phyloP scores from a whole-genome alignment of 2,329 filamentous ascomycete species.

The Neofusicoccum kwambonambiense region DNA sequence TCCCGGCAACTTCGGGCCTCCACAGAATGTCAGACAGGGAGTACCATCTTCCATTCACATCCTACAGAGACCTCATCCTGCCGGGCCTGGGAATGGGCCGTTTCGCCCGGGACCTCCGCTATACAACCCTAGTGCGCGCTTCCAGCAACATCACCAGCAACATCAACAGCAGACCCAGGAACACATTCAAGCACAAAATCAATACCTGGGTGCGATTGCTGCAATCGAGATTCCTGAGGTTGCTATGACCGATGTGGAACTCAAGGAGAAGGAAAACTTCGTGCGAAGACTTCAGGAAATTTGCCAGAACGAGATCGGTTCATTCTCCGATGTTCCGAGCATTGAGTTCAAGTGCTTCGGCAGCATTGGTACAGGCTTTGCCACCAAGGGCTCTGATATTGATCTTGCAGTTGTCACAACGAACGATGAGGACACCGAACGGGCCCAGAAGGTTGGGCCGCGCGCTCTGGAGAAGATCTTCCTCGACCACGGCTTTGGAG shows the following conservation, averaged over 20 bases:
- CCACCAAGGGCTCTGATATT: constrained; percentile 85
- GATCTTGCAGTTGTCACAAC: constrained; percentile 74
- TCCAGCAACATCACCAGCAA: constrained; percentile 10
- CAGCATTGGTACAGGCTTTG: constrained; percentile 81
- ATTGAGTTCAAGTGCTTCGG: constrained; percentile 78
- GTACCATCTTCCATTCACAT: neutral
- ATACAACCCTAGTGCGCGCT: neutral
- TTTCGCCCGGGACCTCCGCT: constrained; percentile 1
- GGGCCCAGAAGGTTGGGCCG: constrained; percentile 22
- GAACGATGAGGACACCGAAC: constrained; percentile 52
- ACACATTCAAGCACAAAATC: constrained; percentile 34
- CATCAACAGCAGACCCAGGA: neutral
- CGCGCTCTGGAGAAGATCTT: constrained; percentile 73
- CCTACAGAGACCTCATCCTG: neutral
- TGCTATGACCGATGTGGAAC: constrained; percentile 64
- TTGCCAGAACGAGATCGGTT: constrained; percentile 56
- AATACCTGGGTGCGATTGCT: constrained; percentile 46
- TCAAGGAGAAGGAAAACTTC: constrained; percentile 70
- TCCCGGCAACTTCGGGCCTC: neutral
- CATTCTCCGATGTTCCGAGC: constrained; percentile 36
- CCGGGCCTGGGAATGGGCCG: neutral
- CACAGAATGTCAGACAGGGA: neutral
- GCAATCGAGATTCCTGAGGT: constrained; percentile 54
- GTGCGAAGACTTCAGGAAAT: constrained; percentile 63
- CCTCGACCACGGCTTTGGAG: constrained; percentile 70